phyloP scores from a whole-genome alignment of 441 rosid genomes.

The Eruca vesicaria region DNA sequence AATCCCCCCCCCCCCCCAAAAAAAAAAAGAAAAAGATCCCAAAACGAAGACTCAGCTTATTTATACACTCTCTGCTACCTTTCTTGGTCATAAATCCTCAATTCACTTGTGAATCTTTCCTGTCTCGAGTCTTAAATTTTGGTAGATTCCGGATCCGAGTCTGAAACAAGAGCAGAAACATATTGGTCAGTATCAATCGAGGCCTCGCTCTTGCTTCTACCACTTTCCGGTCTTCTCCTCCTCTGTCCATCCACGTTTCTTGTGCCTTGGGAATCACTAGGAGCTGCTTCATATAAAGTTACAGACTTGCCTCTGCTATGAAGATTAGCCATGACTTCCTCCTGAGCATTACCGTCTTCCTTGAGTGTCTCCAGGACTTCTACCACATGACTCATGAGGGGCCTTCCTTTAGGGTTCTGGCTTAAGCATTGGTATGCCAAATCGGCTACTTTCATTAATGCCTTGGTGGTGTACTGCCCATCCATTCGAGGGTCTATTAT shows the following conservation, averaged over 20 bases:
- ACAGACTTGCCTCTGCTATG: slow-evolving; percentile 40
- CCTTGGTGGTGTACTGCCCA: slow-evolving; percentile 72
- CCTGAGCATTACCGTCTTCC: slow-evolving; percentile 37
- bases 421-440: slow-evolving; percentile 92
- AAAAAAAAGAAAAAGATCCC: slow-evolving; percentile 6
- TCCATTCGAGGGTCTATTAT: slow-evolving; percentile 92
- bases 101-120: not conserved
- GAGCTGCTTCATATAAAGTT: slow-evolving; percentile 60
- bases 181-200: slow-evolving; percentile 7
- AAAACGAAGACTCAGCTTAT: slow-evolving; percentile 39
- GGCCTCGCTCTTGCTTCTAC: slow-evolving; percentile 7
- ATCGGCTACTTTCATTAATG: slow-evolving; percentile 72
- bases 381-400: slow-evolving; percentile 86
- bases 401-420: slow-evolving; percentile 97
- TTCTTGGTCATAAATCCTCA: not conserved
- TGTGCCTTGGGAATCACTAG: slow-evolving; percentile 37
- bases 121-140: slow-evolving; percentile 31
- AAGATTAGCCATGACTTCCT: slow-evolving; percentile 42
- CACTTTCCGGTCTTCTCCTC: slow-evolving; percentile 31
- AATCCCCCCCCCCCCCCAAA: slow-evolving; percentile 19
- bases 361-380: slow-evolving; percentile 70
- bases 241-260: slow-evolving; percentile 31
- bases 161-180: slow-evolving; percentile 8
- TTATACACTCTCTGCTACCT: not conserved
- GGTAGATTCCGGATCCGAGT: slow-evolving; percentile 20